Conservation (phyloP, 1,284 basidiomycete genomes). For the Cutaneotrichosporon sp. region DNA sequence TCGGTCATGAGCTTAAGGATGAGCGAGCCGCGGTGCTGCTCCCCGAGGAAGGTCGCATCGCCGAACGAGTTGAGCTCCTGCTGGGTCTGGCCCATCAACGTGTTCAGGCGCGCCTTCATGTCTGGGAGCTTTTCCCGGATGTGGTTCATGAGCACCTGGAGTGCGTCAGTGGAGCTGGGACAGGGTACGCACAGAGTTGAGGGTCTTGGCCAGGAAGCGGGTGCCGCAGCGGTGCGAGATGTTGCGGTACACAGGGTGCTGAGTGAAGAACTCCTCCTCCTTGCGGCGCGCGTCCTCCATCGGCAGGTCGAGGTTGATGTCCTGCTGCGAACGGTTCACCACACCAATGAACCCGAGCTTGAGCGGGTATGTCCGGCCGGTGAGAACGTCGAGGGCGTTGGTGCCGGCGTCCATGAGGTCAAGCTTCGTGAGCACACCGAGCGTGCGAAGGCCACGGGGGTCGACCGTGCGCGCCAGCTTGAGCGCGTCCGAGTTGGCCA, state of each 20-base stretch:
- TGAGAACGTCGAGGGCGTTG: constrained; percentile 93
- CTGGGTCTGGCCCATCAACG: constrained; percentile 97
- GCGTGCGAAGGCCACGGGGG: constrained; percentile 91
- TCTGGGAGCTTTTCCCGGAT: constrained; percentile 98
- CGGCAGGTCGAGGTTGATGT: constrained; percentile 87
- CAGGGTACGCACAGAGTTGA: constrained; percentile 74
- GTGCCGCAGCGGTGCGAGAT: constrained; percentile 98
- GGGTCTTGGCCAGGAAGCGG: constrained; percentile 86
- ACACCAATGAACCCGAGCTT: constrained; percentile 98
- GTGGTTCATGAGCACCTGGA: constrained; percentile 90
- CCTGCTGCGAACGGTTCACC: constrained; percentile 95
- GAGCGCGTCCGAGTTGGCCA: constrained; percentile 96
- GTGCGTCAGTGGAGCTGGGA: neutral
- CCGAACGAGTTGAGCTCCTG: constrained; percentile 97
- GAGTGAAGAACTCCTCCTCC: constrained; percentile 90
- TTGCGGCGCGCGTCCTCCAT: constrained; percentile 81
- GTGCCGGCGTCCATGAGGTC: constrained; percentile 99
- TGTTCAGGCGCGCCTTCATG: constrained; percentile 98
- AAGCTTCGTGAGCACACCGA: constrained; percentile 94
- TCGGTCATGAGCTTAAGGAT: constrained; percentile 97
- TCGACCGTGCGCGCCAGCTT: constrained; percentile 95
- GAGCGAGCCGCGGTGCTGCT: constrained; percentile 81
- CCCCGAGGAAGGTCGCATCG: constrained; percentile 88
- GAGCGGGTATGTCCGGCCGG: constrained; percentile 93
- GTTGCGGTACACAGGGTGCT: constrained; percentile 89